Evolutionary conservation across 768 basidiomycete species (phyloP).

Genomic region (Psilocybe azurescens): DNA sequence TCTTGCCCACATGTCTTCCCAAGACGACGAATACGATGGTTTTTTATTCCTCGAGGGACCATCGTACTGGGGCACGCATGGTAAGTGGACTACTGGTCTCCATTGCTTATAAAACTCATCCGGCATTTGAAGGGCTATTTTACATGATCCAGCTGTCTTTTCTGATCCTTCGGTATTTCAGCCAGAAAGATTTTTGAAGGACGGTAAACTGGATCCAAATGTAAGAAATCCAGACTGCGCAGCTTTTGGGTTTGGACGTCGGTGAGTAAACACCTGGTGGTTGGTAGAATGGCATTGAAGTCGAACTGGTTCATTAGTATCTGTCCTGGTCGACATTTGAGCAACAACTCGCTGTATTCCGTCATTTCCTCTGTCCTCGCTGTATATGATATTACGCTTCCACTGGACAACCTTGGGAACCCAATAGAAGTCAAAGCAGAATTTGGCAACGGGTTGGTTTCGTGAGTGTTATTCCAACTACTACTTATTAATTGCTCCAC

Average conservation of each 20-base stretch:
- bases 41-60: slow-evolving; percentile 35
- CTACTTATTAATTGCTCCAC: not conserved
- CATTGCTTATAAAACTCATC: not conserved
- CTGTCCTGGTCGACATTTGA: slow-evolving; percentile 24
- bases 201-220: slow-evolving; percentile 25
- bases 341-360: slow-evolving; percentile 21
- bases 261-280: slow-evolving; percentile 20
- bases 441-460: slow-evolving; percentile 1
- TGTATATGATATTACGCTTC: slow-evolving; percentile 19
- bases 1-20: slow-evolving; percentile 28
- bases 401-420: slow-evolving; percentile 17
- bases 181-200: slow-evolving; percentile 36
- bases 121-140: slow-evolving; percentile 18
- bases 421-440: slow-evolving; percentile 4
- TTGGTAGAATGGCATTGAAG: too few species aligned
- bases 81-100: slow-evolving; percentile 11
- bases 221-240: slow-evolving; percentile 29
- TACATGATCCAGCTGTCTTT: slow-evolving; percentile 44
- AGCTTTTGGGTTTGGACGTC: slow-evolving; percentile 39
- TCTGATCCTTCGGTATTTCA: slow-evolving; percentile 38
- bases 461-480: not conserved
- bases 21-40: slow-evolving; percentile 34
- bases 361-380: slow-evolving; percentile 21
- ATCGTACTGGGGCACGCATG: slow-evolving; percentile 37
- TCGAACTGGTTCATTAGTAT: slow-evolving; percentile 3